Evolutionary conservation across 1,284 basidiomycete species (phyloP), one percentile per base, ranked within the genome.

Genomic region (Schizophyllum commune): DNA sequence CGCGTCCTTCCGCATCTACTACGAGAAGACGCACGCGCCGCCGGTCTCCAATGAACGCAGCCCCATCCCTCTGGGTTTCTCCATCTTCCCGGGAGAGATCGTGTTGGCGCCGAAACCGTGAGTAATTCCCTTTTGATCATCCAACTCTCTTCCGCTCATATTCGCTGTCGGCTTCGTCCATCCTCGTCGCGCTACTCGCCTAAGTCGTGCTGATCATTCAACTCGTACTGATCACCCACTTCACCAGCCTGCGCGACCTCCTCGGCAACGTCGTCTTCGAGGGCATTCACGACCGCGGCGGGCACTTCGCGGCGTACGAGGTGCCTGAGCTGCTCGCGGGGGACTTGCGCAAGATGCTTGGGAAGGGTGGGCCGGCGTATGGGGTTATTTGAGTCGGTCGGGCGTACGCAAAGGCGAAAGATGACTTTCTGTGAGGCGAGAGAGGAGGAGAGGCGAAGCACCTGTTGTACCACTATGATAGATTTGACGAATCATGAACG

Each of bases 1-100:
- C 1, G 77, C 79, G 1, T 75, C 78, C 1, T 8, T 74, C 9
- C 70, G 79, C n/a, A 78, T 81, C 52, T 81, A 82, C 68, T 78
- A 77, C 60, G 82, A 69, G 56, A 69, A 72, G 0, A 60, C 67
- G 0, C 60, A 71, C 33, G 39, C 27, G 39, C 39, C 39, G 17
- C 39, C 39, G 39, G 27, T 27, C 27, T 59, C 62, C 1, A 56
- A 58, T 0, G 64, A 61, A 21, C 55, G 61, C 17, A 62, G 62
- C 1, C 59, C 61, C 17, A 65, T 64, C 27, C 64, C 64, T 7
- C 15, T 60, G 3, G 64, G 64, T 13, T 57, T 62, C 27, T 64
- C 62, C 15, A 52, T 59, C 47, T 65, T 65, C 52, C 64, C 62
- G 5, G 60, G 61, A 32, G 64, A 65, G 39, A 47, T 47, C 9